Evolutionary conservation across 768 basidiomycete genomes (phyloP).

Genomic region (Macrolepiota dolichaula): DNA sequence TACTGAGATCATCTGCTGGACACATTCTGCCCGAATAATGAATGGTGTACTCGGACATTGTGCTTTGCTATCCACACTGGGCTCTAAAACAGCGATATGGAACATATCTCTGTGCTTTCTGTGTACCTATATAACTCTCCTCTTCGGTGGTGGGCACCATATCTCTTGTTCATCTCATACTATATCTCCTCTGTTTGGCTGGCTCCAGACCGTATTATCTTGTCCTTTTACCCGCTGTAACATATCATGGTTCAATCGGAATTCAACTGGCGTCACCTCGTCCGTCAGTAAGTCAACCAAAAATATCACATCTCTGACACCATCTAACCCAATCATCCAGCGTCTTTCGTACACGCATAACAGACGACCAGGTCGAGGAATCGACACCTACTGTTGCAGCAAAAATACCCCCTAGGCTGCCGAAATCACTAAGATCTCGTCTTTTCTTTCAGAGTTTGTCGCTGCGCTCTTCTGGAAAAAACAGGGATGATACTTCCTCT

Average conservation of each 20-base stretch:
- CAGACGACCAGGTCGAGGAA: neutral
- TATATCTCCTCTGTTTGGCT: neutral
- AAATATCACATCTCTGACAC: neutral
- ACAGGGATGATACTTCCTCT: constrained; percentile 2
- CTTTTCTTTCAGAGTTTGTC: neutral
- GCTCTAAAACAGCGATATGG: neutral
- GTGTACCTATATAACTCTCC: neutral
- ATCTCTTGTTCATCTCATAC: neutral
- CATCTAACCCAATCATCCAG: neutral
- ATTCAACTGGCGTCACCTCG: constrained; percentile 1
- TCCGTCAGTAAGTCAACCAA: neutral
- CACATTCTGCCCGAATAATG: neutral
- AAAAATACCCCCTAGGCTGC: neutral
- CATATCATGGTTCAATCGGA: neutral
- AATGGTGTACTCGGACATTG: too few relatives aligned
- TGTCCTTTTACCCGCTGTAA: neutral
- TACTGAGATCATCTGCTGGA: neutral
- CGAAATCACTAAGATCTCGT: neutral
- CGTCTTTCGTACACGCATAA: neutral
- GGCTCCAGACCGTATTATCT: neutral
- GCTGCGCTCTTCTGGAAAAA: neutral
- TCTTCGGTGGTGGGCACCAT: neutral
- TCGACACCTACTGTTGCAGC: neutral
- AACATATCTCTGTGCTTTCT: neutral
- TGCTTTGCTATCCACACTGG: neutral